Evolutionary conservation across 345 rosid species (phyloP).

Genomic region (Camelina sativa): DNA sequence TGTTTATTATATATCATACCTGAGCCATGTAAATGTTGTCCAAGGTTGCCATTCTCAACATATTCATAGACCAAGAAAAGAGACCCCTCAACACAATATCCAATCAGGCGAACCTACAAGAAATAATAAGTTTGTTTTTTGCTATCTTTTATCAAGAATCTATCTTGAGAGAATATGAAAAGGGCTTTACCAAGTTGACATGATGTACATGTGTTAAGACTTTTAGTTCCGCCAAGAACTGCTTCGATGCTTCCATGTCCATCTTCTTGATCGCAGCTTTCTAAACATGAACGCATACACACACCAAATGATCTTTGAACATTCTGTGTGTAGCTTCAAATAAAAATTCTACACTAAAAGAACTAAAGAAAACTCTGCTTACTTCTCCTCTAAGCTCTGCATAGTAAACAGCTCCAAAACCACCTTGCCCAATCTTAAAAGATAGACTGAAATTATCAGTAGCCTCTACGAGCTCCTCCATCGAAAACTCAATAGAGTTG

Average conservation of each 20-base stretch:
- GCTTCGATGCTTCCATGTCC: slow-evolving; percentile 95
- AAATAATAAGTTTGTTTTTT: neutral
- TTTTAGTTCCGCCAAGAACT: slow-evolving; percentile 90
- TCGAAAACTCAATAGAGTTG: slow-evolving; percentile 83
- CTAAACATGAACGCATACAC: slow-evolving; percentile 46
- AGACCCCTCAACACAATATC: slow-evolving; percentile 92
- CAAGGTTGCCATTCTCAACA: slow-evolving; percentile 92
- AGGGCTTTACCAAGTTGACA: slow-evolving; percentile 77
- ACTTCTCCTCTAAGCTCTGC: slow-evolving; percentile 98
- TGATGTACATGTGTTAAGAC: slow-evolving; percentile 94
- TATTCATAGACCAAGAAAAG: slow-evolving; percentile 88
- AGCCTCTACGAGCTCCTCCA: slow-evolving; percentile 88
- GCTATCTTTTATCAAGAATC: neutral
- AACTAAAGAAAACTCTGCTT: slow-evolving; percentile 28
- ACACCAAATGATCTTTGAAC: neutral
- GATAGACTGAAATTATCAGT: slow-evolving; percentile 84
- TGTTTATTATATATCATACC: slow-evolving; percentile 44
- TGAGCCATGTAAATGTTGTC: slow-evolving; percentile 85
- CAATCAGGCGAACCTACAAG: slow-evolving; percentile 81
- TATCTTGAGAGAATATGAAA: slow-evolving; percentile 16
- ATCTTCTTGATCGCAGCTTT: slow-evolving; percentile 98
- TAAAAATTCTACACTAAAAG: neutral
- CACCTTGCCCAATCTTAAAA: slow-evolving; percentile 90
- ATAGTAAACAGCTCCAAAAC: slow-evolving; percentile 89
- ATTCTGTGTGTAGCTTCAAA: neutral